Conservation (phyloP, 768 basidiomycete genomes). For the Macrolepiota albuminosa region DNA sequence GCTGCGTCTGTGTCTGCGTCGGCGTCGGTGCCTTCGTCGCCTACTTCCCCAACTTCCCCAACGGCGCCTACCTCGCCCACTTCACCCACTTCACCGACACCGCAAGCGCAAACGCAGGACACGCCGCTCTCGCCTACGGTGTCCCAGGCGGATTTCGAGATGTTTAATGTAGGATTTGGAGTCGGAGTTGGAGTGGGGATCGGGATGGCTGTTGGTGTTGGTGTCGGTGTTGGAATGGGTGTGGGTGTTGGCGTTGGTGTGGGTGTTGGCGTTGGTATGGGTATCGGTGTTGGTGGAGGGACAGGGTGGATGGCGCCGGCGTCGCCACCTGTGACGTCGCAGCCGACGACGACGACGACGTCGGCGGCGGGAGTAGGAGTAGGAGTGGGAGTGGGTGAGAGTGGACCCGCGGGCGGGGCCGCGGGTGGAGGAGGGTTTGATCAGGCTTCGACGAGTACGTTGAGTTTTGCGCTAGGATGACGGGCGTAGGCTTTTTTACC, state of each 20-base stretch:
- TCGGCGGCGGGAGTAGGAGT: no score
- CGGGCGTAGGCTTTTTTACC: no score
- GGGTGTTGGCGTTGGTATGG: neutral
- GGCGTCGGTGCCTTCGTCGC: neutral
- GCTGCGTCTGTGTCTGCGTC: neutral
- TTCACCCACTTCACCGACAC: neutral
- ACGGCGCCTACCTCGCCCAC: no score
- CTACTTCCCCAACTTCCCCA: neutral
- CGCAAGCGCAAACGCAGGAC: neutral
- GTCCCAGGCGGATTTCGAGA: constrained; percentile 2
- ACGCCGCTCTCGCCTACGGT: neutral
- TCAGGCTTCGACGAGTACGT: constrained; percentile 15
- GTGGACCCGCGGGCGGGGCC: no score
- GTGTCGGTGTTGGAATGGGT: neutral
- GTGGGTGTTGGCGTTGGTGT: no score
- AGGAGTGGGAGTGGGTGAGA: no score
- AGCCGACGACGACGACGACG: no score
- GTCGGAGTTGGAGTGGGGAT: constrained; percentile 1
- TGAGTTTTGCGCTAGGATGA: constrained; percentile 25
- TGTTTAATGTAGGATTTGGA: constrained; percentile 10
- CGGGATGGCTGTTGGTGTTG: neutral
- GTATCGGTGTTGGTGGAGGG: neutral
- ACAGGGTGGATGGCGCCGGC: neutral
- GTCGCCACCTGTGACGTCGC: neutral
- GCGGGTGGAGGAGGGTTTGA: no score